Conservation (phyloP, 1,284 basidiomycete genomes). For the Pseudozyma sp. region DNA sequence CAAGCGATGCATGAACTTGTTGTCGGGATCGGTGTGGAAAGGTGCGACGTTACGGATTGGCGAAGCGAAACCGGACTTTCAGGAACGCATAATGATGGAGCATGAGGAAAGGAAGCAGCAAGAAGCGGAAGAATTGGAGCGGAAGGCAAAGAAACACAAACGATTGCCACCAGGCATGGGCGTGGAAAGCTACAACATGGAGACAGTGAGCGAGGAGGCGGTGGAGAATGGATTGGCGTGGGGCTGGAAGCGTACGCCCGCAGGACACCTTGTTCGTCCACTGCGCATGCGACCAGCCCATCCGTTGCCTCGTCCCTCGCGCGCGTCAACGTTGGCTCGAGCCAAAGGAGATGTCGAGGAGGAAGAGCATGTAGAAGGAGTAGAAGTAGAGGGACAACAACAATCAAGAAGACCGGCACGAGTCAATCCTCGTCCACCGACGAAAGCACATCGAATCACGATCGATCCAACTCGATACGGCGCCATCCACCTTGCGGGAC, state of each 20-base stretch:
- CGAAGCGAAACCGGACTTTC: slow-evolving; percentile 55
- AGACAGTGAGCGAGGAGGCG: slow-evolving; percentile 37
- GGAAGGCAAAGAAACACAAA: slow-evolving; percentile 28
- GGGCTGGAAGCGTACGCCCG: slow-evolving; percentile 66
- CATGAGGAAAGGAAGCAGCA: slow-evolving; percentile 20
- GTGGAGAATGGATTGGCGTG: slow-evolving; percentile 53
- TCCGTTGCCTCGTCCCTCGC: slow-evolving; percentile 50
- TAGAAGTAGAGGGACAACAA: slow-evolving; percentile 18
- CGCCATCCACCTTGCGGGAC: slow-evolving; percentile 54
- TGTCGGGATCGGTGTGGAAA: slow-evolving; percentile 65
- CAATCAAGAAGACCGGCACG: slow-evolving; percentile 21
- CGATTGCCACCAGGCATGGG: slow-evolving; percentile 50
- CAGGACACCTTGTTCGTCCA: slow-evolving; percentile 63
- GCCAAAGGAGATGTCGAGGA: slow-evolving; percentile 6
- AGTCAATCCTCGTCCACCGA: slow-evolving; percentile 41
- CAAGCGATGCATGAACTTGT: slow-evolving; percentile 49
- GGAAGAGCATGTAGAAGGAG: background rate
- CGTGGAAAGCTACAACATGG: slow-evolving; percentile 43
- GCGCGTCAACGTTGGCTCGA: slow-evolving; percentile 15
- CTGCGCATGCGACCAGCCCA: slow-evolving; percentile 59
- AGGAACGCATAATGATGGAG: slow-evolving; percentile 35
- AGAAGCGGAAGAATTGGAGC: slow-evolving; percentile 22
- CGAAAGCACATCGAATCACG: slow-evolving; percentile 52
- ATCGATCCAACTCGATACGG: slow-evolving; percentile 65
- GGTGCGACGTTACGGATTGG: slow-evolving; percentile 61